A percentile compares a stretch with the other conserved stretches of the same genome.
Conservation (phyloP, 2,329 filamentous ascomycete genomes). For the Arthroderma sp. region DNA sequence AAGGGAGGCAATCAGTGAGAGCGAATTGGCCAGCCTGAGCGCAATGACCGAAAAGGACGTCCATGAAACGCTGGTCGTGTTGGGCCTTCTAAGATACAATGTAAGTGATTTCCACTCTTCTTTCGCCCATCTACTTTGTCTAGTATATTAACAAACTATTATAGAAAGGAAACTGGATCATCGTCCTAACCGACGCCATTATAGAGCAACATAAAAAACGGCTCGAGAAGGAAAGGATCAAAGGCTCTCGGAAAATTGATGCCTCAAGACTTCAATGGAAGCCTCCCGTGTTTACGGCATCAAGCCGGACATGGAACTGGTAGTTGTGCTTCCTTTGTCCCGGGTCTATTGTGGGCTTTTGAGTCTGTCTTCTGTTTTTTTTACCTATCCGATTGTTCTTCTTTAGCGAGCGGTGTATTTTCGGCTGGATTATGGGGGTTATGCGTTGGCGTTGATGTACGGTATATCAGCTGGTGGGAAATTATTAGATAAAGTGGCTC, state of each 20-base stretch:
- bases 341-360: not conserved
- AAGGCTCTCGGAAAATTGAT: constrained; percentile 62
- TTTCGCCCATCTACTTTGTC: not conserved
- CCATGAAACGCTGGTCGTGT: constrained; percentile 80
- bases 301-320: constrained; percentile 91
- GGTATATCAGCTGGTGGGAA: no score
- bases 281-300: constrained; percentile 84
- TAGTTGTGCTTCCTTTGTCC: constrained; percentile 23
- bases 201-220: constrained; percentile 56
- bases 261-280: constrained; percentile 79
- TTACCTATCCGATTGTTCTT: not conserved
- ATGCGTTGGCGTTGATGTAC: no score
- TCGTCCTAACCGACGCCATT: constrained; percentile 77
- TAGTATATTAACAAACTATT: constrained; percentile 8
- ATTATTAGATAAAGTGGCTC: no score
- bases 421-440: no score
- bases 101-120: constrained; percentile 23
- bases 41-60: constrained; percentile 98
- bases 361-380: not conserved
- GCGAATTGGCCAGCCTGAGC: constrained; percentile 62
- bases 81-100: constrained; percentile 91
- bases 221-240: constrained; percentile 66
- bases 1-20: constrained; percentile 59
- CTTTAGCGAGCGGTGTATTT: constrained; percentile 2
- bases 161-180: constrained; percentile 82